A percentile compares a stretch with the other conserved stretches of the same genome.
phyloP scores from a whole-genome alignment of 2,329 filamentous ascomycete genomes.

The Fusarium brevicatenulatum region DNA sequence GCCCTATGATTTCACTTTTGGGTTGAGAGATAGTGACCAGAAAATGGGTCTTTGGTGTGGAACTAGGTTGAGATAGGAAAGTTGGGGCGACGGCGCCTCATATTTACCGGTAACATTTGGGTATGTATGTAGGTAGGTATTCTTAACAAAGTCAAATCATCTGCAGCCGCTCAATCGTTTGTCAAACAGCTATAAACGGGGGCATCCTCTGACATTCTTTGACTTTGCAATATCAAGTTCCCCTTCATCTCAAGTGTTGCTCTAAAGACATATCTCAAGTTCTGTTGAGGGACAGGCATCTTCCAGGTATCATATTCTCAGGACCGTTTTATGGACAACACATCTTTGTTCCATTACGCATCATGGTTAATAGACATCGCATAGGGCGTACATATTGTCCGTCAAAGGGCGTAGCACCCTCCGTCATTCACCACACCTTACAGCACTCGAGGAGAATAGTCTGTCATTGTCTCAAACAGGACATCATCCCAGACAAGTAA shows the following conservation, averaged over 20 bases:
- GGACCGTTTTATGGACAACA: neutral
- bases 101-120: neutral
- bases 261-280: neutral
- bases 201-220: neutral
- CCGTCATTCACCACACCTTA: neutral
- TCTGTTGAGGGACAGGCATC: neutral
- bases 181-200: neutral
- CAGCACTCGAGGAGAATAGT: neutral
- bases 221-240: neutral
- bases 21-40: constrained; percentile 1
- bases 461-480: neutral
- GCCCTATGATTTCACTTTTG: neutral
- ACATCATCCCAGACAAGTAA: neutral
- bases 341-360: neutral
- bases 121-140: neutral
- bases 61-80: constrained; percentile 37
- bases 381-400: neutral
- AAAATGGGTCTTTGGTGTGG: constrained; percentile 14
- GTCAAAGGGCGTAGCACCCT: neutral
- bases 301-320: neutral
- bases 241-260: neutral
- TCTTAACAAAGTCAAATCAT: neutral
- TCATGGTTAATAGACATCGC: neutral
- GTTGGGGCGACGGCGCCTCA: constrained; percentile 30
- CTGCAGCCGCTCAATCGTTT: neutral